Base-by-base conservation (phyloP, 257 asterid species). In the Forsythia suspensa region DNA sequence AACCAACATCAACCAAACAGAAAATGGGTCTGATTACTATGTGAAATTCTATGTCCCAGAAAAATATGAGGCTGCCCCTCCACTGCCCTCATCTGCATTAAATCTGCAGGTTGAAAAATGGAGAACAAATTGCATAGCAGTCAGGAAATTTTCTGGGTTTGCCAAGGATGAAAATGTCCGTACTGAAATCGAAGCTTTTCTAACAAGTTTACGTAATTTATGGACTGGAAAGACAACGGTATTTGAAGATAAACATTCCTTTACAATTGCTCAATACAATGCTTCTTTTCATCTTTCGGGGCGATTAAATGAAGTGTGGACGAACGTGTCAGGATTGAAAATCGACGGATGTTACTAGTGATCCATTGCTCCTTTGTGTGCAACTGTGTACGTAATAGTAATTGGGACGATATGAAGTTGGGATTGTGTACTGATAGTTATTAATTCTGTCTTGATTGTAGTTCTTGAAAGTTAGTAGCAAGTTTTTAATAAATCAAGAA, bases 271-370 rank as follows among this genome's bases (percentile, higher is more conserved):
- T 8, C 77, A 79, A 40, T 79, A 79, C 29, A 72, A 79, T 39
- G 77, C 77, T 61, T 44, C 82, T 3, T 71, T 29, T 72, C 82
- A 41, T 72, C 29, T 79, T 34, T 59, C 77, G 3, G 52, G 73
- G 2, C 67, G 82, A 44, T n/a, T 79, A 4, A 79, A 79, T 61
- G 82, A 79, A 61, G 82, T 79, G 40, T 79, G 82, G 82, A 63
- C 72, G 43, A 79, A 72, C 52, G 52, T 61, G 11, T 61, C 82
- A 4, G 70, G 11, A 8, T 63, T 63, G 70, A n/a, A 63, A 24
- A 63, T 63, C 13, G 70, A 63, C 0, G 70, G 70, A 8, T 63
- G 70, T 63, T 63, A 63, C n/a, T 63, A 8, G 7, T 61, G 0
- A 6, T 3, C 66, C 13, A 8, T 48, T 48, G 20, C 20, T 48